Evolutionary conservation across 164 flowering plant species (phyloP).

Genomic region (Nymphaea colorata): DNA sequence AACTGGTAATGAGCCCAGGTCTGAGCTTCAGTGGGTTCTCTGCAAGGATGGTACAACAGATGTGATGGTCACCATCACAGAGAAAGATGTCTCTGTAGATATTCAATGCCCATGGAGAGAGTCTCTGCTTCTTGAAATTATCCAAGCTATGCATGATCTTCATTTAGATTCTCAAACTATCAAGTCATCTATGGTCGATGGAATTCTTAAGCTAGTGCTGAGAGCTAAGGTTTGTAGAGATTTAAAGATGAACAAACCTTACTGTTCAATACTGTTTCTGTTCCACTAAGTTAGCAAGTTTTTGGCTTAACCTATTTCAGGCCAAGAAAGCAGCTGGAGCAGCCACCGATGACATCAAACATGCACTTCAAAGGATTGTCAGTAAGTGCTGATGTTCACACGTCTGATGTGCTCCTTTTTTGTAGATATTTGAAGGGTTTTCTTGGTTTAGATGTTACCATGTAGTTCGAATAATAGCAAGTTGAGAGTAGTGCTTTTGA

Average conservation of each 20-base stretch:
- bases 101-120: constrained; percentile 67
- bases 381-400: background rate
- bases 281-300: too few relatives aligned
- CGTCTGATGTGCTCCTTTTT: background rate
- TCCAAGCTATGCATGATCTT: constrained; percentile 54
- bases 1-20: constrained; percentile 32
- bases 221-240: constrained; percentile 52
- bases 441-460: background rate
- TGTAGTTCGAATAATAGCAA: background rate
- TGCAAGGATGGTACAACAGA: constrained; percentile 15
- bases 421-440: background rate
- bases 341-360: background rate
- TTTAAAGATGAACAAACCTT: background rate
- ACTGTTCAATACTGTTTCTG: too few relatives aligned
- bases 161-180: constrained; percentile 51
- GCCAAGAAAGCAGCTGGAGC: background rate
- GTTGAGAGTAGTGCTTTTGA: background rate
- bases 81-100: constrained; percentile 48
- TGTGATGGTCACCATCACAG: constrained; percentile 28
- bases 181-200: constrained; percentile 52
- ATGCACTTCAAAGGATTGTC: background rate
- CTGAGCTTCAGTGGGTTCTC: constrained; percentile 17
- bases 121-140: constrained; percentile 46
- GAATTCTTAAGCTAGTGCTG: constrained; percentile 36
- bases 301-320: background rate